Base-by-base conservation (phyloP, 208 protist species). In the Angomonas ambiguus region DNA sequence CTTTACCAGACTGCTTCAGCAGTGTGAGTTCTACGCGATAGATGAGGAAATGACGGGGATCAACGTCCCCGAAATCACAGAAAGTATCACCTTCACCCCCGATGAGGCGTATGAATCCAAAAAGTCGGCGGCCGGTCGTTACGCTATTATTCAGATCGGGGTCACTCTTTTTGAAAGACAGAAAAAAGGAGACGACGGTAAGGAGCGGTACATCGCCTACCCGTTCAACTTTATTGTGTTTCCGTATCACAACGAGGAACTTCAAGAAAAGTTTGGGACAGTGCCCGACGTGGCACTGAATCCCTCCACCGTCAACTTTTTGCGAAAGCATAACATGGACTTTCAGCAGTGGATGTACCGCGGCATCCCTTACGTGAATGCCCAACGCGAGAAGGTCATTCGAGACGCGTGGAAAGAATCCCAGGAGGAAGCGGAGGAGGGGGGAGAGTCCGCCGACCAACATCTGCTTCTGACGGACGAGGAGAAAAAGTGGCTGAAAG, bases 11-110 rank as follows among this genome's bases (percentile, higher is more conserved):
- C 51, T 92, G 55, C 66, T 94, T 33, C 20, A 73, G 51, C 83
- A 64, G 30, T 92, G 85, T 51, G 85, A 92, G 48, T 94, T 94
- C 65, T 88, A 88, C 62, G 85, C 88, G 5, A 69, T 94, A 61
- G 88, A 94, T 71, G 85, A 91, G 67, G 88, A 94, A 72, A 92
- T 94, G 88, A 92, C 88, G 20, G 88, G 88, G 20, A 92, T 92
- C 35, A 85, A 69, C 58, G 73, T 78, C 56, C 45, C 77, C 18
- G 80, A 87, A 30, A 33, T 81, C n/a, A 71, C 79, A 27, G 87
- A 93, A 64, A 70, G 28, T 45, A 84, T 87, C 42, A 83, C 78
- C n/a, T 78, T 83, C 51, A 62, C 72, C 4, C 77, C 84, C n/a
- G 64, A 79, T 28, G 82, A 89, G 56, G 68, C 59, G 51, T 94